Evolutionary conservation across 164 flowering plant genomes (phyloP).

Genomic region (Tetracentron sinense): DNA sequence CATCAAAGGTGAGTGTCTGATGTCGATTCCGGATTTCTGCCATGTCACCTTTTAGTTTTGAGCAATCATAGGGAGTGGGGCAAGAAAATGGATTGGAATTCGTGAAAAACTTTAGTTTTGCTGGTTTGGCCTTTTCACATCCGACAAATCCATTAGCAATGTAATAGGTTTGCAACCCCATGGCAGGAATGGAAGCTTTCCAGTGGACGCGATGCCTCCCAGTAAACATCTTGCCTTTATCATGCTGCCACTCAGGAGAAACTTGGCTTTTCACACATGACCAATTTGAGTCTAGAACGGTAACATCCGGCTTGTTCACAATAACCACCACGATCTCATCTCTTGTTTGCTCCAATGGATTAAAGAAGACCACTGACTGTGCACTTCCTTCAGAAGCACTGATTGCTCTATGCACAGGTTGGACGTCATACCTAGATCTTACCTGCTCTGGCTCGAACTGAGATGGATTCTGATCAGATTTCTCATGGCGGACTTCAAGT

Average conservation of each 20-base stretch:
- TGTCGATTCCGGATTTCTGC: slow-evolving; percentile 56
- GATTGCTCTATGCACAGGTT: slow-evolving; percentile 63
- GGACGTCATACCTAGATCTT: slow-evolving; percentile 80
- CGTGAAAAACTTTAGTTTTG: slow-evolving; percentile 41
- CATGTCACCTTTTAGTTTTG: slow-evolving; percentile 42
- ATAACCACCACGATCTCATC: slow-evolving; percentile 83
- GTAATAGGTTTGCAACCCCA: slow-evolving; percentile 90
- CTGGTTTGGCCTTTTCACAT: slow-evolving; percentile 83
- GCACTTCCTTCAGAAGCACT: slow-evolving; percentile 58
- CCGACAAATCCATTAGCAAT: slow-evolving; percentile 67
- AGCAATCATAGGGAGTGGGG: slow-evolving; percentile 69
- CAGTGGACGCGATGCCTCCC: slow-evolving; percentile 88
- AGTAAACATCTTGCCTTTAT: slow-evolving; percentile 50
- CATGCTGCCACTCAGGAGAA: slow-evolving; percentile 84
- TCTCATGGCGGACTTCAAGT: slow-evolving; percentile 70
- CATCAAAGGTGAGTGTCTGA: slow-evolving; percentile 63
- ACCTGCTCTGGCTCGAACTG: slow-evolving; percentile 72
- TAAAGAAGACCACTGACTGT: slow-evolving; percentile 68
- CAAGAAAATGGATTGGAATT: slow-evolving; percentile 39
- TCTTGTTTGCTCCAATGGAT: slow-evolving; percentile 85
- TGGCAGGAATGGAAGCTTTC: slow-evolving; percentile 79
- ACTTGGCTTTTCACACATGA: slow-evolving; percentile 83
- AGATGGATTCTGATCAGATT: slow-evolving; percentile 58
- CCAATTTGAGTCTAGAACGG: slow-evolving; percentile 83
- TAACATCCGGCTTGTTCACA: slow-evolving; percentile 64